A percentile compares a stretch with the other conserved stretches of the same genome.
Conservation (phyloP, 2,329 filamentous ascomycete genomes). For the Epichloe glyceriae region DNA sequence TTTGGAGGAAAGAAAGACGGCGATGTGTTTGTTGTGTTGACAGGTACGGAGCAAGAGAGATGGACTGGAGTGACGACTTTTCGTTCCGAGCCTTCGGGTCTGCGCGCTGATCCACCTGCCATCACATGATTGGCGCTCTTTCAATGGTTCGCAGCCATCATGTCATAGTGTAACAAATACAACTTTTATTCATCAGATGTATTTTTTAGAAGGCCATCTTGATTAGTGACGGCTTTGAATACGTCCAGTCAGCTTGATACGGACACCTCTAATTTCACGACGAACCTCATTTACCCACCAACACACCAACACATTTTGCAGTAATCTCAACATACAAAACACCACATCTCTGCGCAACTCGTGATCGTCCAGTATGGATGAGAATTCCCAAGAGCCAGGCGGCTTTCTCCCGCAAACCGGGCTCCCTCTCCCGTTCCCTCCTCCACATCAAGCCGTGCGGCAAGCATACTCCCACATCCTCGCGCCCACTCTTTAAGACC, state of each 20-base stretch:
- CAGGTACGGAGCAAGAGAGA: background rate
- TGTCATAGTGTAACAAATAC: too few relatives aligned
- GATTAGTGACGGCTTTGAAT: too few relatives aligned
- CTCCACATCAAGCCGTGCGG: constrained; percentile 27
- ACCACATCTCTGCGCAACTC: too few relatives aligned
- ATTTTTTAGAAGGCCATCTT: too few relatives aligned
- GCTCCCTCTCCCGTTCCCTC: constrained; percentile 44
- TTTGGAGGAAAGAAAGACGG: background rate
- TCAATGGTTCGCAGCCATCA: background rate
- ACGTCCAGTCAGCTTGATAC: background rate
- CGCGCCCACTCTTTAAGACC: constrained; percentile 37
- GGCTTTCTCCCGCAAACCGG: constrained; percentile 36
- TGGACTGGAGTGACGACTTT: background rate
- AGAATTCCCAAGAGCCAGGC: constrained; percentile 22
- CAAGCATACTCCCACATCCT: constrained; percentile 39
- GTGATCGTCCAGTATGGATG: background rate
- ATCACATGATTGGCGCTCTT: constrained; percentile 5
- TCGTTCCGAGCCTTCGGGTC: background rate
- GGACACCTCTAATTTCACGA: background rate
- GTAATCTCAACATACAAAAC: background rate
- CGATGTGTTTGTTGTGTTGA: background rate
- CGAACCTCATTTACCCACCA: background rate
- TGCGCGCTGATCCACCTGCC: background rate
- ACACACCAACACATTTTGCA: background rate
- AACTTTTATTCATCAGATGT: too few relatives aligned